Conservation (phyloP, 2,329 filamentous ascomycete genomes). For the Paradendryphiella salina region DNA sequence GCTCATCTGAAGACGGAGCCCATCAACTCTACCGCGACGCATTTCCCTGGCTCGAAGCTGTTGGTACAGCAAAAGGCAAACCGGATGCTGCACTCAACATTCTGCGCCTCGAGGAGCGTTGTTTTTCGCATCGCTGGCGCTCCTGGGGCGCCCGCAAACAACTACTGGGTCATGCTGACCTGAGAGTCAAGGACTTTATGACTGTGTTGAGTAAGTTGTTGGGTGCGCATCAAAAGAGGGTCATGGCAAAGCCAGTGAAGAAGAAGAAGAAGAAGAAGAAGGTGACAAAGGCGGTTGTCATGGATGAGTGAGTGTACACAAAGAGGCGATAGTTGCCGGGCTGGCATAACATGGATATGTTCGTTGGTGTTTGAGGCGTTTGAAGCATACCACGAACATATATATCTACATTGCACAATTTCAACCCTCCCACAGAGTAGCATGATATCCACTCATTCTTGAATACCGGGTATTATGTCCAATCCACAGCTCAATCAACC, state of each 20-base stretch:
- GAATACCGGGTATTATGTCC: too few relatives aligned
- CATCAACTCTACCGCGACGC: slow-evolving; percentile 43
- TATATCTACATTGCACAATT: too few relatives aligned
- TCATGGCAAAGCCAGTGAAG: slow-evolving; percentile 11
- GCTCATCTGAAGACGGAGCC: slow-evolving; percentile 18
- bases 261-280: neutral
- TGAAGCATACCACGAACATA: too few relatives aligned
- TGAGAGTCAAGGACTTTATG: slow-evolving; percentile 18
- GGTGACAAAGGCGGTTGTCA: neutral
- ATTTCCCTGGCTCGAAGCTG: slow-evolving; percentile 44
- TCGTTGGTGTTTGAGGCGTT: too few relatives aligned
- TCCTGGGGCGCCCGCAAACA: too few relatives aligned
- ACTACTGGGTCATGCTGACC: neutral
- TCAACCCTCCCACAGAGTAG: too few relatives aligned
- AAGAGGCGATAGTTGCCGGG: too few relatives aligned
- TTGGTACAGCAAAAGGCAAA: slow-evolving; percentile 32
- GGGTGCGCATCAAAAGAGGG: slow-evolving; percentile 21
- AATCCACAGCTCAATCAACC: neutral
- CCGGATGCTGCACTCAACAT: slow-evolving; percentile 38
- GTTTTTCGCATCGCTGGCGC: neutral
- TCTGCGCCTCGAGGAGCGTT: slow-evolving; percentile 13
- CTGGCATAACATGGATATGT: too few relatives aligned
- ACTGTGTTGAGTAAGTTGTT: slow-evolving; percentile 26
- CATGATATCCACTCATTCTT: too few relatives aligned
- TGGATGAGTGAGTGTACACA: neutral